Evolutionary conservation across 495 filamentous ascomycete species (phyloP).

Genomic region (Aspergillus mulundensis): DNA sequence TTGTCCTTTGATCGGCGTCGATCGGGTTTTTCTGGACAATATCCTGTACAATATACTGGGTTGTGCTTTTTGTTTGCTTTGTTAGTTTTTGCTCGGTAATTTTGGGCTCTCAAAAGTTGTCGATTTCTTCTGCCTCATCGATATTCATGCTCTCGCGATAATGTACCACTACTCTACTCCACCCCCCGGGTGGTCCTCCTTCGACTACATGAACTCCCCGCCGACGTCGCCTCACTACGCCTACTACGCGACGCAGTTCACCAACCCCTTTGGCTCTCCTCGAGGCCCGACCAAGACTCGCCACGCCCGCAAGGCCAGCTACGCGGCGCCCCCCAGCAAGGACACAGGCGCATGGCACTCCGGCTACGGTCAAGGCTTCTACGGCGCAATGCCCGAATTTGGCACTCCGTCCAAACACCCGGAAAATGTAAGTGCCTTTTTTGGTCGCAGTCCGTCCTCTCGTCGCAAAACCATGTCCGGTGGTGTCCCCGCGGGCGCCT

Average conservation of each 20-base stretch:
- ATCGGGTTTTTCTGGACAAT: conserved; percentile 41
- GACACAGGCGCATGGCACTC: conserved; percentile 41
- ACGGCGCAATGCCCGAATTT: conserved; percentile 47
- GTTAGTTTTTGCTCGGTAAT: conserved; percentile 17
- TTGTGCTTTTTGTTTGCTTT: conserved; percentile 23
- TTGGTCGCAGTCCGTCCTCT: conserved; percentile 33
- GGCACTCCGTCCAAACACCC: conserved; percentile 47
- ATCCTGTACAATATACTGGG: conserved; percentile 50
- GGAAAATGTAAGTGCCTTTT: conserved; percentile 56
- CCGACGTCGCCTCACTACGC: conserved; percentile 50
- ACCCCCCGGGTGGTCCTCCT: conserved; percentile 46
- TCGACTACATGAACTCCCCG: conserved; percentile 49
- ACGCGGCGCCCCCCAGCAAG: conserved; percentile 32
- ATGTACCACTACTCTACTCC: conserved; percentile 54
- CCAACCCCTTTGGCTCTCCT: conserved; percentile 38
- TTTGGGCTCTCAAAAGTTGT: conserved; percentile 12
- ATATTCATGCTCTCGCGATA: conserved; percentile 36
- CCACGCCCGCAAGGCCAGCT: conserved; percentile 46
- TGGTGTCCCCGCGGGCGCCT: conserved; percentile 32
- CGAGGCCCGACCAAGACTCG: conserved; percentile 36
- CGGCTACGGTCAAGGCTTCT: conserved; percentile 34
- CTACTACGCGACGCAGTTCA: conserved; percentile 42
- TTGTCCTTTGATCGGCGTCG: conserved; percentile 35
- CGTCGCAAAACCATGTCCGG: conserved; percentile 36
- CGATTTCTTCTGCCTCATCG: conserved; percentile 18